Evolutionary conservation across 768 basidiomycete species (phyloP), one percentile per base, ranked within the genome.

Genomic region (Ramaria sp.): DNA sequence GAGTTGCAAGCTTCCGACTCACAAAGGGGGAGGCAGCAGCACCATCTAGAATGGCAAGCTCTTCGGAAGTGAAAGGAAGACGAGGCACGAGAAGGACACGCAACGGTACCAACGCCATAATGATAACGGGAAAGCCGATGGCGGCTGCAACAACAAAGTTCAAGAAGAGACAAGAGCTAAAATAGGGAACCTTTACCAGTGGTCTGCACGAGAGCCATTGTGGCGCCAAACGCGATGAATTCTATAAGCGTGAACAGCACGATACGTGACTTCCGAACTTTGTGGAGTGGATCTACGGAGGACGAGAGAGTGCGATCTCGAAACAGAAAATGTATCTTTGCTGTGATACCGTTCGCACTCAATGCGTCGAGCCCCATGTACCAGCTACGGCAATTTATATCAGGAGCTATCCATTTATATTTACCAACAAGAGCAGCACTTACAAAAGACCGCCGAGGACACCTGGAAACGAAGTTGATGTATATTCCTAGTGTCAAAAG

Each of bases 291-390:
- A n/a, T 94, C 87, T 56, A 76, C 63, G 1, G 68, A 63, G 1
- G 82, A 73, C 0, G 82, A 88, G 54, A 89, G 71, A 1, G 73
- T 68, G 34, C 71, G 79, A 67, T 96, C 93, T 56, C 80, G 78
- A 33, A 94, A 69, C 58, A 95, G 81, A 68, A 83, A 94, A 15
- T 90, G 73, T 4, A 94, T 72, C 66, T 88, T 91, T 59, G 75
- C 74, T 0, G 90, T 90, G 56, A 97, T 89, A 2, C 90, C 90
- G 58, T 91, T 94, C 9, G 78, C 80, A 15, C 76, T 77, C 13
- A 97, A 77, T 0, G 89, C 88, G 57, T 88, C 87, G 34, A 78
- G 78, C 13, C 93, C 93, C 89, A 97, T 95, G 67, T 83, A 93
- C 91, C 91, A 93, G 68, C 86, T 87, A 54, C 17, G 12, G 19